Evolutionary conservation across 2,329 filamentous ascomycete genomes (phyloP).

Genomic region (Chaetomium globosum): DNA sequence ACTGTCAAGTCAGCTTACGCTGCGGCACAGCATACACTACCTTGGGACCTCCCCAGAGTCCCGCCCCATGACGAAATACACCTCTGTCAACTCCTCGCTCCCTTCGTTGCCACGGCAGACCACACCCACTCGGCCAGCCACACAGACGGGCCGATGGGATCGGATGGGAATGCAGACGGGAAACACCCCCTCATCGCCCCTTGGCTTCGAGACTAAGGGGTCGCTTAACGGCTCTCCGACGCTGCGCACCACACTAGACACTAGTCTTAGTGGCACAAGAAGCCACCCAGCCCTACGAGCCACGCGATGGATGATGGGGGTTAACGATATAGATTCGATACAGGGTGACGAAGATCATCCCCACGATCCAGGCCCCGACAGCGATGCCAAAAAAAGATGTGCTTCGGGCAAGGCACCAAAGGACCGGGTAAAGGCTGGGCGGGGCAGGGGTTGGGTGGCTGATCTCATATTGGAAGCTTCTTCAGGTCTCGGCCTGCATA

Average conservation of each 20-base stretch:
- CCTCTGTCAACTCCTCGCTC: neutral
- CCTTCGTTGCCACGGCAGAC: neutral
- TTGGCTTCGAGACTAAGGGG: neutral
- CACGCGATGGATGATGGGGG: neutral
- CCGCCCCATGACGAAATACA: neutral
- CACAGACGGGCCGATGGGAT: neutral
- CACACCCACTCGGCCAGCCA: neutral
- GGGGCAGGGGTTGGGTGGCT: too few relatives aligned
- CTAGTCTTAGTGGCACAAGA: neutral
- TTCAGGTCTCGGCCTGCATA: neutral
- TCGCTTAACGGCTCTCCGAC: neutral
- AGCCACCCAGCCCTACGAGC: neutral
- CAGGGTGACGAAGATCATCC: too few relatives aligned
- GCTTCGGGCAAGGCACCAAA: neutral
- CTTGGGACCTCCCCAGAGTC: too few relatives aligned
- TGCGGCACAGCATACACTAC: neutral
- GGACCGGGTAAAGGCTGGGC: neutral
- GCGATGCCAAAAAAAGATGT: too few relatives aligned
- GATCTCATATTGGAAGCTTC: neutral
- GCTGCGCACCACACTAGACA: neutral
- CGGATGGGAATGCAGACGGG: neutral
- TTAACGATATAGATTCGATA: neutral
- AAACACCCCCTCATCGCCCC: neutral
- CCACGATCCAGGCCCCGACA: neutral
- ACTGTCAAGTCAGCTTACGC: neutral